Percentiles rank a stretch among this genome's conserved stretches.
These are phyloP conservation scores for Coffea eugenioides DNA, from an alignment of 257 asterid genomes.

Conservation along the genomic window DNA sequence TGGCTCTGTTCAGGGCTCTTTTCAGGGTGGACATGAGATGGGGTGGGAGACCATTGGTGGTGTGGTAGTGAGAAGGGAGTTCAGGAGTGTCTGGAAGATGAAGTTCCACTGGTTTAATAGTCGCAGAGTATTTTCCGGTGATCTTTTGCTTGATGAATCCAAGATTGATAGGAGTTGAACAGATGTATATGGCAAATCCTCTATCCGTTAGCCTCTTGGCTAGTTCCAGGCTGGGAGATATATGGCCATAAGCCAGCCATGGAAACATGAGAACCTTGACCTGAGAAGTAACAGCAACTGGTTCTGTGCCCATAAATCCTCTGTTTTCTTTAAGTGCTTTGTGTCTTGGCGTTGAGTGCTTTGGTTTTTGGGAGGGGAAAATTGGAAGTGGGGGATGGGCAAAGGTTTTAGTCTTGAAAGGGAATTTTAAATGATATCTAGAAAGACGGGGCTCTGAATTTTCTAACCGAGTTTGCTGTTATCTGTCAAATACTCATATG, in stretches of 20 bases:
- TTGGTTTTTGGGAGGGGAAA: background rate
- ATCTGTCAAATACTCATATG: background rate
- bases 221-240: slow-evolving; percentile 48
- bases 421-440: background rate
- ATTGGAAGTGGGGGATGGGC: too few species aligned
- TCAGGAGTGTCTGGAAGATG: slow-evolving; percentile 34
- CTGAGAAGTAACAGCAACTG: background rate
- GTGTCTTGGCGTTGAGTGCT: background rate
- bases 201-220: slow-evolving; percentile 42
- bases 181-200: slow-evolving; percentile 29
- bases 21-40: slow-evolving; percentile 39
- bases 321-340: background rate
- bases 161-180: slow-evolving; percentile 48
- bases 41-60: slow-evolving; percentile 60
- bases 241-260: slow-evolving; percentile 61
- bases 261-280: slow-evolving; percentile 42
- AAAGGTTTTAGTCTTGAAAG: background rate
- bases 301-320: slow-evolving; percentile 20
- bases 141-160: slow-evolving; percentile 33
- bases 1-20: slow-evolving; percentile 29
- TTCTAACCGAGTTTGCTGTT: background rate
- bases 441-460: background rate
- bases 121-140: slow-evolving; percentile 14
- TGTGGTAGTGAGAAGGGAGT: slow-evolving; percentile 48
- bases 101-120: slow-evolving; percentile 38